Percentiles rank a stretch among this genome's conserved stretches.
These are phyloP conservation scores for Yamadazyma dushanensis DNA, from an alignment of 1,139 yeast species.

Conservation along the genomic window DNA sequence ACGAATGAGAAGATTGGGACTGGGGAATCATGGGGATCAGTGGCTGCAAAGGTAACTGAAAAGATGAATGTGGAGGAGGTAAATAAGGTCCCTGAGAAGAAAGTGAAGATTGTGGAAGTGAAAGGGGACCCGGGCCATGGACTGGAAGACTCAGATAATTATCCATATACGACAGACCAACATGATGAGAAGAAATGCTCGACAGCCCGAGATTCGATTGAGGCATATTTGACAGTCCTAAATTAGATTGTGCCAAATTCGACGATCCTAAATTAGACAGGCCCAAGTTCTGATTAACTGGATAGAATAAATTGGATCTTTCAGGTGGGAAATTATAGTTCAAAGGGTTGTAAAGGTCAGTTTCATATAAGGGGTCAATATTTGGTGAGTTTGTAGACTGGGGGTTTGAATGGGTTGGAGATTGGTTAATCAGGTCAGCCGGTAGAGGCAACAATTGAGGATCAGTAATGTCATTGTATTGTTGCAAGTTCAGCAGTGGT, in stretches of 20 bases:
- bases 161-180: conserved; percentile 2
- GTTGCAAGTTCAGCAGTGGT: not conserved
- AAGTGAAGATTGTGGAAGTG: not conserved
- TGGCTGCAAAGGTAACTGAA: not conserved
- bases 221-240: no score
- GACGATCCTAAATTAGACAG: no score
- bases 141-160: conserved; percentile 1
- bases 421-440: not conserved
- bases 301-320: conserved; percentile 7
- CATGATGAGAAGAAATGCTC: no score
- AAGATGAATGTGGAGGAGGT: conserved; percentile 1
- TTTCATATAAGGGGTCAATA: conserved; percentile 8
- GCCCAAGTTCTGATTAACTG: conserved; percentile 5
- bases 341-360: conserved; percentile 9
- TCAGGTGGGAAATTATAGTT: conserved; percentile 14
- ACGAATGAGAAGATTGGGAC: conserved; percentile 2
- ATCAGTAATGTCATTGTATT: not conserved
- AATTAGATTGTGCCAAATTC: no score
- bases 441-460: not conserved
- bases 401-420: conserved; percentile 9
- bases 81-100: not conserved
- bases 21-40: not conserved
- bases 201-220: no score
- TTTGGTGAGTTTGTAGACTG: conserved; percentile 7
- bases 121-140: conserved; percentile 1